Base-by-base conservation (phyloP, 352 stramenopile species). In the Pythium aquatile region DNA sequence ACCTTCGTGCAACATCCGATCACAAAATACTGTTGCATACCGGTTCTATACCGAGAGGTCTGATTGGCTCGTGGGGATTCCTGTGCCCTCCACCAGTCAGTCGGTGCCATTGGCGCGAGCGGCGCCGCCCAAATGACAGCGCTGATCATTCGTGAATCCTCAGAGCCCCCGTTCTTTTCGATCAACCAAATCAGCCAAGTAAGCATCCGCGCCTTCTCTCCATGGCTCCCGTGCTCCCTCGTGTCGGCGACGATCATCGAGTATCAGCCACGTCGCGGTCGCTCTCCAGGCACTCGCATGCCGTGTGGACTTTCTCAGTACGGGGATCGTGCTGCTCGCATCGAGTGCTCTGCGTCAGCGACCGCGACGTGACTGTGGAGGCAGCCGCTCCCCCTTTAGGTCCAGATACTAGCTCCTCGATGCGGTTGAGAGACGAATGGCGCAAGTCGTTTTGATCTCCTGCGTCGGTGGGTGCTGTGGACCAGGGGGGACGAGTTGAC, bases 341-440 rank as follows among this genome's bases (percentile, higher is more conserved):
- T 70, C 11, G 47, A 54, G 10, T 10, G 24, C 47, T 54, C 10
- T 54, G 24, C 14, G 44, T 24, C 44, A 5, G 40, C 46, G 47
- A 52, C 44, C 53, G 64, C 61, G 72, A 73, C 73, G 83, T 72
- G 81, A 61, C 83, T 88, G 75, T 85, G 83, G 75, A 88, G 81
- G 80, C 81, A 79, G 75, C 71, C 73, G 71, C 65, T 62, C 57
- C 61, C 70, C 51, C 58, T 53, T 32, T 28, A 24, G 20, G 20
- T 44, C 58, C 40, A 17, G 26, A 3, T 1, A 35, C 9, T 11
- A 35, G 47, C 24, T 10, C 47, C 24, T 35, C 3, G 47, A 54
- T 54, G 46, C 17, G 62, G 16, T 37, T 20, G 44, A 53, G 58
- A 29, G 32, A 54, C 24, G 47, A 13, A 54, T 35, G 28, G 47